Base-by-base conservation (phyloP, 345 rosid species). In the Hibiscus mutabilis region DNA sequence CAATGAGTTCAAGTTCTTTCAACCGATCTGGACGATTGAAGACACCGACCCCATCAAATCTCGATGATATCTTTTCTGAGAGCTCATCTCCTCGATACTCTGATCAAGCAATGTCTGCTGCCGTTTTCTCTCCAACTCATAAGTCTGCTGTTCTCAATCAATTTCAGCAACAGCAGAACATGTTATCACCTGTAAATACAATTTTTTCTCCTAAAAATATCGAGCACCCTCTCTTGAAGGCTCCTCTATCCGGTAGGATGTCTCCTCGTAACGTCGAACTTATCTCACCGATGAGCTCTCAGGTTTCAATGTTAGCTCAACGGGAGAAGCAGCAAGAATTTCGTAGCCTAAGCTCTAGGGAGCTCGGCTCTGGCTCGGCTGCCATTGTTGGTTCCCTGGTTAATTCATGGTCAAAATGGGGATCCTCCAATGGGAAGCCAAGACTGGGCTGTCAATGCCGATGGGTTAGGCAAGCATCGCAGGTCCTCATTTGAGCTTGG, bases 231-330 rank as follows among this genome's bases (percentile, higher is more conserved):
- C 75, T 93, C 14, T 74, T 87, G 74, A 84, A 80, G 73, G 81
- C 76, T 4, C 75, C 86, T 74, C 79, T 85, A 5, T 82, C 91
- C 0, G 98, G 99, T 64, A 89, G 99, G 80, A 91, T 89, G 94
- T 96, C 98, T 44, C 97, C 98, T 6, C 77, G 94, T 37, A 89
- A 79, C 62, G 76, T 89, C 67, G 98, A 96, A 35, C 95, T 98
- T 2, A 84, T 88, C 37, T 88, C 96, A 11, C 96, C 93, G 0
- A 80, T 86, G 88, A 79, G 86, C 70, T 80, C 93, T 68, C 83
- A 88, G 12, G 82, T 86, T 24, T 86, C 89, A 9, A 82, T 88
- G 81, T 61, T 92, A 66, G 94, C 92, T 73, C 99, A 91, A 60
- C 85, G 85, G 5, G 88, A 84, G 61, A 83, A 88, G 79, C 90